Conservation (phyloP, 2,329 filamentous ascomycete genomes). For the Lachnellula hyalina region DNA sequence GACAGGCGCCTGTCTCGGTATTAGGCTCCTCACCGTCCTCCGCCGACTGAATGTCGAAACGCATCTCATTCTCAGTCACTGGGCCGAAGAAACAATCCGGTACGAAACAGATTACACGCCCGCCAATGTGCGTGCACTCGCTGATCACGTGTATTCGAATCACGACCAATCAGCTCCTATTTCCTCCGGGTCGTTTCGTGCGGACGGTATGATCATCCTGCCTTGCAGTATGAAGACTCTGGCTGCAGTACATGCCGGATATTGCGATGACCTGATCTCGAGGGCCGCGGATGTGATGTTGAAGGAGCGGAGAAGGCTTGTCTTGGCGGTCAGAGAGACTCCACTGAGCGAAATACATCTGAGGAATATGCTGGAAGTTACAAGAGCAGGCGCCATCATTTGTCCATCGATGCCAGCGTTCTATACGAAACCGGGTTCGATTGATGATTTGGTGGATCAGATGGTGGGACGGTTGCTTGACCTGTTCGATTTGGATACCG, state of each 20-base stretch:
- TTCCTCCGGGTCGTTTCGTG: slow-evolving; percentile 40
- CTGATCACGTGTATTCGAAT: slow-evolving; percentile 35
- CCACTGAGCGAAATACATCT: slow-evolving; percentile 42
- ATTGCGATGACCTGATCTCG: slow-evolving; percentile 41
- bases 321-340: slow-evolving; percentile 40
- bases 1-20: slow-evolving; percentile 40
- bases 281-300: slow-evolving; percentile 42
- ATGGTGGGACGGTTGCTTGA: slow-evolving; percentile 44
- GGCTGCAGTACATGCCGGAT: slow-evolving; percentile 37
- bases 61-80: slow-evolving; percentile 43
- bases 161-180: slow-evolving; percentile 42
- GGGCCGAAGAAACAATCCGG: slow-evolving; percentile 43
- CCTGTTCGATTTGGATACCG: slow-evolving; percentile 38
- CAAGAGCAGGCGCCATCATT: slow-evolving; percentile 37
- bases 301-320: slow-evolving; percentile 38
- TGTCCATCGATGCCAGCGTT: slow-evolving; percentile 41
- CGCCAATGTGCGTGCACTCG: slow-evolving; percentile 34
- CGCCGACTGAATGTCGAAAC: slow-evolving; percentile 42
- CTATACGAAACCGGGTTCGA: slow-evolving; percentile 35
- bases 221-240: slow-evolving; percentile 46
- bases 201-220: slow-evolving; percentile 43
- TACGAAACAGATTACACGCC: slow-evolving; percentile 40
- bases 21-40: slow-evolving; percentile 38
- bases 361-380: slow-evolving; percentile 39
- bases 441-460: slow-evolving; percentile 41